These are phyloP conservation scores for Populus hybrid DNA, from an alignment of 441 rosid species.

Conservation along the genomic window DNA sequence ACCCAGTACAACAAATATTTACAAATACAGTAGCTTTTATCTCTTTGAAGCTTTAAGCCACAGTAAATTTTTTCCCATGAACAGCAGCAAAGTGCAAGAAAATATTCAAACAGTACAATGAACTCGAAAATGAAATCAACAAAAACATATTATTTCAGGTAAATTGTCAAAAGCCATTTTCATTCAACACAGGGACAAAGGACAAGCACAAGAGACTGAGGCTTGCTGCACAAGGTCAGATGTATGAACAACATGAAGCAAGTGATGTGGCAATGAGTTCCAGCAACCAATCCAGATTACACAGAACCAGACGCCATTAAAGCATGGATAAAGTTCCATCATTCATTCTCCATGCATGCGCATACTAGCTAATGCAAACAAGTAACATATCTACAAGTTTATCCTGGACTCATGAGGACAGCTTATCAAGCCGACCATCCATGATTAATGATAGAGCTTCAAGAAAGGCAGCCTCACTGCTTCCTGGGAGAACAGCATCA, in stretches of 20 bases:
- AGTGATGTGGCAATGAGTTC: conserved; percentile 3
- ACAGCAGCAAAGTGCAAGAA: background rate
- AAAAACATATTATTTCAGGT: background rate
- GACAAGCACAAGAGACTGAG: background rate
- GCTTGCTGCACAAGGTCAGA: background rate
- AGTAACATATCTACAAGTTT: conserved; percentile 4
- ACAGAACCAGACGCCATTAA: conserved; percentile 16
- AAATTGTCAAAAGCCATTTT: background rate
- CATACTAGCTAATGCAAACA: background rate
- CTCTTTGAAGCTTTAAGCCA: background rate
- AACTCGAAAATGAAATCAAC: too few relatives aligned
- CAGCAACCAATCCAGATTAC: conserved; percentile 1
- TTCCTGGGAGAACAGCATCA: conserved; percentile 36
- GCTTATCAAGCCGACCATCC: conserved; percentile 46
- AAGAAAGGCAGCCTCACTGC: conserved; percentile 50
- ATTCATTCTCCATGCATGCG: background rate
- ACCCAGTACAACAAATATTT: too few relatives aligned
- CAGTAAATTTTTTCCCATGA: background rate
- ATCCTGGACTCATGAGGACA: background rate
- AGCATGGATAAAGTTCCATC: conserved; percentile 8
- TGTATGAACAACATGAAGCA: background rate
- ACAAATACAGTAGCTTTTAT: too few relatives aligned
- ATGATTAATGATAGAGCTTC: conserved; percentile 42
- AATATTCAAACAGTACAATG: background rate
- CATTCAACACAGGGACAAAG: background rate